These are phyloP conservation scores for Crithidia sp. DNA, from an alignment of 208 protist genomes.

Conservation along the genomic window DNA sequence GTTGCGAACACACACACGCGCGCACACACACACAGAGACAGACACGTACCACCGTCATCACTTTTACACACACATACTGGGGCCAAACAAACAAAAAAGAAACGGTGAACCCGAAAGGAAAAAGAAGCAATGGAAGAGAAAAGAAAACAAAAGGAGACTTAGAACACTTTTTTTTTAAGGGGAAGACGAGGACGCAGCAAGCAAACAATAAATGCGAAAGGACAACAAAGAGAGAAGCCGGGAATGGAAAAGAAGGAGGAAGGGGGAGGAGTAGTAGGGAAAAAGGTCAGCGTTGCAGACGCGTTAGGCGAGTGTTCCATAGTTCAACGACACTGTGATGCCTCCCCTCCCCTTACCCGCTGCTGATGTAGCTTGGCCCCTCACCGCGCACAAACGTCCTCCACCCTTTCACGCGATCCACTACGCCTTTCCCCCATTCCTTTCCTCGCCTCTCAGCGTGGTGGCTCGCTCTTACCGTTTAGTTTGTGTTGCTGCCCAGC, in stretches of 20 bases:
- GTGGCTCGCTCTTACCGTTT: neutral
- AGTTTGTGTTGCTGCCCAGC: conserved; percentile 29
- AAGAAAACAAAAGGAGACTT: neutral
- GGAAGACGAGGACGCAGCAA: conserved; percentile 10
- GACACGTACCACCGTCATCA: neutral
- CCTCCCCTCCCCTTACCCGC: too few species aligned
- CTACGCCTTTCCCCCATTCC: conserved; percentile 1
- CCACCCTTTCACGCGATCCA: too few species aligned
- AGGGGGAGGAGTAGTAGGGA: neutral
- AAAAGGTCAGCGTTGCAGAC: neutral
- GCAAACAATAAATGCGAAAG: conserved; percentile 3
- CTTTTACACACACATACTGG: neutral
- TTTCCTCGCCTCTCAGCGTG: neutral
- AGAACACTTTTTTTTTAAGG: neutral
- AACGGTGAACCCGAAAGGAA: neutral
- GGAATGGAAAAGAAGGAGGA: neutral
- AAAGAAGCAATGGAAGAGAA: neutral
- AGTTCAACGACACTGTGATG: too few species aligned
- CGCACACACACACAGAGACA: conserved; percentile 7
- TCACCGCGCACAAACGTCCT: too few species aligned
- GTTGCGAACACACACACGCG: neutral
- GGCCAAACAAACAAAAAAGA: neutral
- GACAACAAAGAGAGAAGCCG: neutral
- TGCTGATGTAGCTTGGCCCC: too few species aligned
- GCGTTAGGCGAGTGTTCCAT: too few species aligned